These are phyloP conservation scores for Tephrocybe sp. DNA, from an alignment of 768 basidiomycete species.

Conservation along the genomic window DNA sequence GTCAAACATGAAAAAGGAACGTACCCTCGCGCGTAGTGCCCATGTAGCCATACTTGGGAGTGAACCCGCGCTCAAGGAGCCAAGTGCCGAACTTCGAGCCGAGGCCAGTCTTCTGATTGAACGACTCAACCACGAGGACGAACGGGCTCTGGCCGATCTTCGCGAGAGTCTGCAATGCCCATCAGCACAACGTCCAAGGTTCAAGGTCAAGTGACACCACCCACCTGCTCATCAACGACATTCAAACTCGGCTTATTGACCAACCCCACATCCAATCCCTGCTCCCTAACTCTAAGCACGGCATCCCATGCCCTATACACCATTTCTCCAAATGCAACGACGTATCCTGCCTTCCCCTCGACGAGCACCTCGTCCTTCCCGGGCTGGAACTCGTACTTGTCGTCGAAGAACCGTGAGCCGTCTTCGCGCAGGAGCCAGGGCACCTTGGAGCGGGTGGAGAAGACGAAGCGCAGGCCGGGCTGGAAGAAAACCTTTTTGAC, in stretches of 20 bases:
- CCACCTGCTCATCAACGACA: constrained; percentile 77
- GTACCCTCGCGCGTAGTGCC: constrained; percentile 73
- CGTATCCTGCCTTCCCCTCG: constrained; percentile 79
- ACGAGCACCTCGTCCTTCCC: constrained; percentile 83
- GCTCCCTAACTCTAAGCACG: constrained; percentile 67
- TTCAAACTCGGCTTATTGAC: constrained; percentile 88
- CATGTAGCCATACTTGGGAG: constrained; percentile 81
- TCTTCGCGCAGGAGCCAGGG: constrained; percentile 83
- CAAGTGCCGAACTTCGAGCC: constrained; percentile 86
- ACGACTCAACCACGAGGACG: constrained; percentile 82
- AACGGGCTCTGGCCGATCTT: constrained; percentile 76
- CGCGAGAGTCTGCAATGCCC: constrained; percentile 44
- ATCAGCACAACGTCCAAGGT: neutral
- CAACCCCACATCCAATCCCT: constrained; percentile 79
- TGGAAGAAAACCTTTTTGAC: constrained; percentile 82
- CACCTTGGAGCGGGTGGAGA: constrained; percentile 88
- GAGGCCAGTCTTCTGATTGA: constrained; percentile 90
- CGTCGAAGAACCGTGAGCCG: constrained; percentile 39
- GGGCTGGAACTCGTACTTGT: constrained; percentile 75
- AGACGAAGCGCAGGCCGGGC: constrained; percentile 80
- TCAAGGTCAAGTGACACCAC: constrained; percentile 3
- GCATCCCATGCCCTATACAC: constrained; percentile 83
- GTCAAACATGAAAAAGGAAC: constrained; percentile 16
- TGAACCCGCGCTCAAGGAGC: constrained; percentile 79
- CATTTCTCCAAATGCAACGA: constrained; percentile 88